Evolutionary conservation across 306 rosid species (phyloP), one percentile per base, ranked within the genome.

Genomic region (Psophocarpus tetragonolobus): DNA sequence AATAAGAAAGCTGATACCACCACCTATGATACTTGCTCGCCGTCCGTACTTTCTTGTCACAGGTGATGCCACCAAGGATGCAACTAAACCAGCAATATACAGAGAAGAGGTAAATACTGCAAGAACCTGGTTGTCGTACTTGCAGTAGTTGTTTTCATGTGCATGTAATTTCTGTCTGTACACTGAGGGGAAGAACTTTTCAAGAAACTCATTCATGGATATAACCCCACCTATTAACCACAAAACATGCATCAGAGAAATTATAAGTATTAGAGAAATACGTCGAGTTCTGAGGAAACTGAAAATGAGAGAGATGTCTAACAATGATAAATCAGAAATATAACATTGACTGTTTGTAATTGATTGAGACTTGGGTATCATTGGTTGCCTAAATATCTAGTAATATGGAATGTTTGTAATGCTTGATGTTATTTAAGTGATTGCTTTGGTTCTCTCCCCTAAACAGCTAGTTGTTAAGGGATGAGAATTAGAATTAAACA

Each of bases 21-120:
- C 96, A 15, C 83, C 73, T 8, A 92, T 71, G 77, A 92, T 92
- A 83, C 96, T 94, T 41, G 56, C 71, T 1, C 91, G 84, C 6
- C 97, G 96, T 13, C 97, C 97, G 29, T 87, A 87, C 39, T 75
- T 88, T 58, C 93, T 77, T 18, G 98, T 91, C 29, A 94, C 67
- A 0, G 97, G 91, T 54, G 98, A 94, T 35, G 97, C 98, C 24
- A 89, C 10, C 26, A 92, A 47, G 17, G 97, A 77, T 65, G 98
- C 86, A 79, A 92, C 82, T 80, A 94, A 85, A 76, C 98, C 97
- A 20, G 94, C 97, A 41, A 93, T 87, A 78, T 94, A 94, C 1
- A 94, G 82, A 50, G 97, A 88, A 57, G 98, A 94, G 17, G 98
- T 94, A 80, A 94, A 92, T 60, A 97, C 95, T 9, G 98, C 85